These are phyloP conservation scores for Candida sp. DNA, from an alignment of 1,139 yeast genomes.

Conservation along the genomic window DNA sequence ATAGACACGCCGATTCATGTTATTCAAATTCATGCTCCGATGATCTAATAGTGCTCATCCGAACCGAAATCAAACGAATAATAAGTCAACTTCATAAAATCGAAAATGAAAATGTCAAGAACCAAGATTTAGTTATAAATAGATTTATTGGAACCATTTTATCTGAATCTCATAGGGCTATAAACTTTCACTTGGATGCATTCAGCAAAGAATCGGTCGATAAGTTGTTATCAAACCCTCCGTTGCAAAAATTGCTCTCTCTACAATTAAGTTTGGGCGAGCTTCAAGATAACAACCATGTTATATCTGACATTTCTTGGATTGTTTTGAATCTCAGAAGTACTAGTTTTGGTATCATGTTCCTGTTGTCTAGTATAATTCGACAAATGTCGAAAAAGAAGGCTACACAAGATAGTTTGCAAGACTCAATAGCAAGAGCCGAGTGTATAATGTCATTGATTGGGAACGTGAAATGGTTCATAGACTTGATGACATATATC, in stretches of 20 bases:
- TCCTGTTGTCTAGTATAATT: conserved; percentile 62
- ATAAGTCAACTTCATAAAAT: conserved; percentile 9
- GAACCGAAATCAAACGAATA: conserved; percentile 38
- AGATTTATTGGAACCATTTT: conserved; percentile 44
- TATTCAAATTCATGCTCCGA: conserved; percentile 63
- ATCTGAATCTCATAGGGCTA: conserved; percentile 65
- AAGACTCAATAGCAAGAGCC: conserved; percentile 54
- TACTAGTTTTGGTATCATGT: conserved; percentile 72
- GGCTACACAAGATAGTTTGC: conserved; percentile 46
- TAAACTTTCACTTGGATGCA: conserved; percentile 63
- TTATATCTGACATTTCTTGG: conserved; percentile 60
- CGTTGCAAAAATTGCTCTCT: conserved; percentile 61
- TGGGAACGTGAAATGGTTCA: conserved; percentile 77
- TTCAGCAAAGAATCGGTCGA: conserved; percentile 67
- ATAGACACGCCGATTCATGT: conserved; percentile 65
- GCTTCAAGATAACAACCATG: conserved; percentile 39
- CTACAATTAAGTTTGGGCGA: conserved; percentile 71
- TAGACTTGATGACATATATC: conserved; percentile 63
- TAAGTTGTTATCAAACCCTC: conserved; percentile 68
- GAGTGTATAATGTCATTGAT: conserved; percentile 58
- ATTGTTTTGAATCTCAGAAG: conserved; percentile 65
- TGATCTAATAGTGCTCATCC: conserved; percentile 59
- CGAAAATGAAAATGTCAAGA: conserved; percentile 11
- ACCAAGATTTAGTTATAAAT: conserved; percentile 20
- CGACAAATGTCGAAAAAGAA: conserved; percentile 52